These are phyloP conservation scores for Eucalyptus pauciflora DNA, from an alignment of 345 rosid species.

Conservation along the genomic window DNA sequence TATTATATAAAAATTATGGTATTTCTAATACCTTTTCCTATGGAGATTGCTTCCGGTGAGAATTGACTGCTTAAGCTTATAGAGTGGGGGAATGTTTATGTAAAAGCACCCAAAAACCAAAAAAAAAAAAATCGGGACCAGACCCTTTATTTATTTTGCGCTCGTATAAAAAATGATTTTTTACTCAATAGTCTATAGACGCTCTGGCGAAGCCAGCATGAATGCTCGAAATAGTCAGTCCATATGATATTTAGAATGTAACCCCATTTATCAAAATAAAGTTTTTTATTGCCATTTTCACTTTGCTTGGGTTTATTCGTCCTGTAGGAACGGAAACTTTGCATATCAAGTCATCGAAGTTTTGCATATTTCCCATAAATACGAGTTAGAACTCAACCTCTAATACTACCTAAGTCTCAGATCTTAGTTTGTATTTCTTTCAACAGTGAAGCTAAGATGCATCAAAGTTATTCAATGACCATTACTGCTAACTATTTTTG, in stretches of 20 bases:
- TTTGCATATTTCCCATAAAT: slow-evolving; percentile 43
- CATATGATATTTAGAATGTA: slow-evolving; percentile 85
- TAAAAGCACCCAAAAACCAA: too few species aligned
- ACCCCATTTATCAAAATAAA: background rate
- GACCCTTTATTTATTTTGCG: too few species aligned
- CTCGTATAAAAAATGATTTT: too few species aligned
- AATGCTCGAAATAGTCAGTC: too few species aligned
- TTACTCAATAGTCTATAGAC: too few species aligned
- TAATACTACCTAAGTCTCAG: slow-evolving; percentile 70
- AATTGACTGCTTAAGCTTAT: too few species aligned
- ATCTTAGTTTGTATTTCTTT: slow-evolving; percentile 46
- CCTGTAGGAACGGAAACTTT: background rate
- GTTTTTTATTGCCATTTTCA: background rate
- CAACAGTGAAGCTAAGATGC: background rate
- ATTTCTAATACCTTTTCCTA: too few species aligned
- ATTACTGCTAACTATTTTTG: background rate
- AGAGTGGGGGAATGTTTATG: too few species aligned
- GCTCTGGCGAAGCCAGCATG: too few species aligned
- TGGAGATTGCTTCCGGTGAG: too few species aligned
- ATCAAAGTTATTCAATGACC: background rate
- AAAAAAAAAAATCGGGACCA: too few species aligned
- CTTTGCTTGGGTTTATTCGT: background rate
- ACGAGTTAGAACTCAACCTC: slow-evolving; percentile 18
- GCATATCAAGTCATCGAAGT: slow-evolving; percentile 63
- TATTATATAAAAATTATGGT: too few species aligned